Evolutionary conservation across 2,329 filamentous ascomycete species (phyloP).

Genomic region (Stachybotrys echinatus): DNA sequence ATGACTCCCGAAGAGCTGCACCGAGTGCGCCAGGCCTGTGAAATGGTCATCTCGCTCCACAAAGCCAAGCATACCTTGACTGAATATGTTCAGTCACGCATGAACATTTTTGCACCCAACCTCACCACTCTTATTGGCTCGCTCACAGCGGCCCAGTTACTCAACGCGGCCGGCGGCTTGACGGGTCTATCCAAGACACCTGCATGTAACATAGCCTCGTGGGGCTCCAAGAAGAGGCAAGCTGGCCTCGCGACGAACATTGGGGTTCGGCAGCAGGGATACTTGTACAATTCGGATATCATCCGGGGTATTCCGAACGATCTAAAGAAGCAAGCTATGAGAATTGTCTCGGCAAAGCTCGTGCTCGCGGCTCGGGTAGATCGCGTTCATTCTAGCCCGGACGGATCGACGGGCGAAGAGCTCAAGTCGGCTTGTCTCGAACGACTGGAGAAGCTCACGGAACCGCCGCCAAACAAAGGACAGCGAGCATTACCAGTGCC

Average conservation of each 20-base stretch:
- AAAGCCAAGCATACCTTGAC: conserved; percentile 81
- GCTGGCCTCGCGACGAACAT: conserved; percentile 89
- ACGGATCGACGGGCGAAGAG: conserved; percentile 78
- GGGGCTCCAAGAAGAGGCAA: conserved; percentile 83
- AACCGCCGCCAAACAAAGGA: conserved; percentile 85
- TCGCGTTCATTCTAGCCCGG: conserved; percentile 71
- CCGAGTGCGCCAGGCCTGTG: conserved; percentile 70
- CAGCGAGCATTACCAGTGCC: conserved; percentile 82
- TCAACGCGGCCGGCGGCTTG: conserved; percentile 88
- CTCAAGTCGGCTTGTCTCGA: conserved; percentile 79
- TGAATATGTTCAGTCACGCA: conserved; percentile 92
- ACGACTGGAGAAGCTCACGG: conserved; percentile 86
- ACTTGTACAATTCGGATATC: conserved; percentile 86
- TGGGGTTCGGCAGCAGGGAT: conserved; percentile 85
- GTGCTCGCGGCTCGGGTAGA: conserved; percentile 91
- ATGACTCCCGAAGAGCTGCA: conserved; percentile 72
- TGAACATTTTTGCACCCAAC: conserved; percentile 95
- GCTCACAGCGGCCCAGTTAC: conserved; percentile 89
- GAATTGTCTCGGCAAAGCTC: conserved; percentile 89
- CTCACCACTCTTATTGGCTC: conserved; percentile 86
- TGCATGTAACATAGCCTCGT: conserved; percentile 84
- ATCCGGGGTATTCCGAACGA: conserved; percentile 81
- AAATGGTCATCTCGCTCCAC: conserved; percentile 84
- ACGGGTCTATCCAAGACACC: conserved; percentile 87
- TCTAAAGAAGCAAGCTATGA: conserved; percentile 87